A percentile compares a stretch with the other conserved stretches of the same genome.
Conservation (phyloP, 331 rosid genomes). For the Prunus yedoensis region DNA sequence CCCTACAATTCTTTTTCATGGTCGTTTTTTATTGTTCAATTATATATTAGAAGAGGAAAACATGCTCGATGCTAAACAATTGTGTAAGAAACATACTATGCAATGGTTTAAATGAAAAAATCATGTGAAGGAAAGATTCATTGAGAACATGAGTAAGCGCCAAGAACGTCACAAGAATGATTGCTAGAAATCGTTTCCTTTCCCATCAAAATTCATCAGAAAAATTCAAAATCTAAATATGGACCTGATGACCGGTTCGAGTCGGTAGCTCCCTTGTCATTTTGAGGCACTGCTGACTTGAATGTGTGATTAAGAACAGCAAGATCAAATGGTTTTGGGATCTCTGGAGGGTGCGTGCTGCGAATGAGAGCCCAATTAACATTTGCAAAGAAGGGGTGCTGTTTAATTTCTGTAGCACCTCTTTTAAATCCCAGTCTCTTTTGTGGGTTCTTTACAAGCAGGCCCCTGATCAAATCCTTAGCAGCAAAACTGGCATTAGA, state of each 20-base stretch:
- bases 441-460: slow-evolving; percentile 54
- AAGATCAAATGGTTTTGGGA: slow-evolving; percentile 52
- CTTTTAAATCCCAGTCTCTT: slow-evolving; percentile 51
- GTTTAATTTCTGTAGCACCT: slow-evolving; percentile 60
- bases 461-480: slow-evolving; percentile 47
- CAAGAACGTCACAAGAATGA: slow-evolving; percentile 22
- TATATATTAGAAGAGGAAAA: too few relatives aligned
- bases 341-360: slow-evolving; percentile 50
- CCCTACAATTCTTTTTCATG: too few relatives aligned
- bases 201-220: slow-evolving; percentile 29
- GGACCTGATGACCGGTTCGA: slow-evolving; percentile 45
- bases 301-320: slow-evolving; percentile 25
- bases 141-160: slow-evolving; percentile 31
- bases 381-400: slow-evolving; percentile 53
- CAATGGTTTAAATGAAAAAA: slow-evolving; percentile 4
- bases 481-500: slow-evolving; percentile 40
- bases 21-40: too few relatives aligned
- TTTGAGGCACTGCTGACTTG: slow-evolving; percentile 32
- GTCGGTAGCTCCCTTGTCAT: slow-evolving; percentile 36
- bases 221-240: slow-evolving; percentile 60
- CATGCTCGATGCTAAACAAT: neutral
- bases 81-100: neutral
- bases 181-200: slow-evolving; percentile 4
- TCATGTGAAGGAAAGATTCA: slow-evolving; percentile 20
- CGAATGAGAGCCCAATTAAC: slow-evolving; percentile 67